Evolutionary conservation across 441 rosid species (phyloP).

Genomic region (Adansonia gregorii): DNA sequence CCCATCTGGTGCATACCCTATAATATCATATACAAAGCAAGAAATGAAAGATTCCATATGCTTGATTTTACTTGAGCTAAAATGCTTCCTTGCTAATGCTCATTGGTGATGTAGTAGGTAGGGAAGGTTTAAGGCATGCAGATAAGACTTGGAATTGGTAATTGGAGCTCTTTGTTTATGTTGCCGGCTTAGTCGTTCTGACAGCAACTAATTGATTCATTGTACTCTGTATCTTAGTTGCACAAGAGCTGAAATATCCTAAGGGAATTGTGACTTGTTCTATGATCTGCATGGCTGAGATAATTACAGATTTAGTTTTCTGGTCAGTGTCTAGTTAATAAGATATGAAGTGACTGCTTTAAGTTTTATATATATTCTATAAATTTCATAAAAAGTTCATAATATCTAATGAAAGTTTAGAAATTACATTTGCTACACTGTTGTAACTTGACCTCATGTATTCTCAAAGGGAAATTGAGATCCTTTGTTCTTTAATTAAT

Average conservation of each 20-base stretch:
- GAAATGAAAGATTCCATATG: background rate
- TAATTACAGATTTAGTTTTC: background rate
- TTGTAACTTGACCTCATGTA: constrained; percentile 12
- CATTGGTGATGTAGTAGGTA: background rate
- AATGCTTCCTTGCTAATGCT: constrained; percentile 10
- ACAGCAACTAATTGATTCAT: background rate
- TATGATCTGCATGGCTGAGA: background rate
- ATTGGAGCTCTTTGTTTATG: background rate
- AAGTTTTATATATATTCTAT: background rate
- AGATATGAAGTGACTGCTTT: constrained; percentile 16
- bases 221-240: constrained; percentile 6
- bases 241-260: background rate
- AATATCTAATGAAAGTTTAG: background rate
- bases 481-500: constrained; percentile 5
- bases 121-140: constrained; percentile 18
- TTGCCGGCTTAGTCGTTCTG: background rate
- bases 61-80: background rate
- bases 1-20: background rate
- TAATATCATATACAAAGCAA: background rate
- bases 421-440: constrained; percentile 4
- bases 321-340: background rate
- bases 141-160: background rate
- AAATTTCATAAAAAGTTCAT: background rate
- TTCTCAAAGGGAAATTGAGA: background rate
- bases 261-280: background rate